Base-by-base conservation (phyloP, 2,329 filamentous ascomycete genomes). In the Stagonosporopsis chrysanthemi region DNA sequence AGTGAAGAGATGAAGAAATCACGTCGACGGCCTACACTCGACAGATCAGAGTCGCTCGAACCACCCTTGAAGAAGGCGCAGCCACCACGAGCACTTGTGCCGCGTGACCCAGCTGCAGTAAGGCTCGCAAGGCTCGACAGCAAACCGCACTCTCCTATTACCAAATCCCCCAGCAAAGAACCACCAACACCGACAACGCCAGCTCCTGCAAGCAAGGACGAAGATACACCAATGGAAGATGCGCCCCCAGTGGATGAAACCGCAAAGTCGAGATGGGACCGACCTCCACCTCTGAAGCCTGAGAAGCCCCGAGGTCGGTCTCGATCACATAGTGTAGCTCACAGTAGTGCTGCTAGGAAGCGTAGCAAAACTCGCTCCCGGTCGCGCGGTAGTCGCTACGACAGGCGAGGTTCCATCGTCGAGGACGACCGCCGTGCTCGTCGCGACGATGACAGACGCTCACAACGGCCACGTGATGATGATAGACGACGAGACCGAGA, bases 21-120 rank as follows among this genome's bases (percentile, higher is more conserved):
- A 12, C 67, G 70, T 17, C 70, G 74, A 51, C 67, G 73, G 12
- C 74, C 74, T 45, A 70, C 70, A 4, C 66, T 76, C 14, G 74
- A 75, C 45, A 68, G 74, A 24, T 77, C 75, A 1, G 75, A 72
- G 54, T 77, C 75, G 6, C 66, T 78, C 6, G 75, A 78, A 49
- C 74, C 75, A 35, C 75, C 76, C 17, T 62, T 69, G 56, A 72
- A 72, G 12, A 78, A 76, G 64, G 68, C 71, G 14, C 72, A 73
- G 1, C 68, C 73, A 8, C 72, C 73, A 14, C 75, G 74, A 38
- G 70, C 73, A 4, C 65, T 76, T 44, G 71, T 74, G 1, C 72
- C 74, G 6, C 67, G 74, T 44, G 73, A 76, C 35, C 74, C 75
- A 8, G 60, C 61, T 23, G 52, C 69, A 28, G 55, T 66, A 26